A percentile compares a stretch with the other conserved stretches of the same genome.
Evolutionary conservation across 2,329 filamentous ascomycete species (phyloP).

Genomic region (Gliomastix tumulicola): DNA sequence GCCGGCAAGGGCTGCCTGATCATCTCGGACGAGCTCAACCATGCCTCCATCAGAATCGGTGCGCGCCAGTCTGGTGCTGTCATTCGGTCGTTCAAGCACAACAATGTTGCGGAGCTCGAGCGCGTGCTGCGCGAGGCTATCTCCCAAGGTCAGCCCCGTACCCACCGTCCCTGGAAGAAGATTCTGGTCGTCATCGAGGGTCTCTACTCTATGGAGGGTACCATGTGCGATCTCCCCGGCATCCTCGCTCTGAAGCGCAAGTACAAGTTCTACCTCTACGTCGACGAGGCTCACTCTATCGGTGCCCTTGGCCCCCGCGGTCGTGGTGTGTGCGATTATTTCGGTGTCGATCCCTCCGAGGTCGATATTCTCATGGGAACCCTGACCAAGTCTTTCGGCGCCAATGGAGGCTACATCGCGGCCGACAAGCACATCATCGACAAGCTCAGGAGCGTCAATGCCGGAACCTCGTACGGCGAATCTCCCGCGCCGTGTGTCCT

Average conservation of each 20-base stretch:
- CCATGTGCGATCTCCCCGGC: conserved; percentile 95
- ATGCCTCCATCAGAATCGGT: conserved; percentile 94
- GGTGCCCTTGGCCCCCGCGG: conserved; percentile 85
- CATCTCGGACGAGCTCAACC: conserved; percentile 95
- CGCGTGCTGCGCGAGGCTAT: conserved; percentile 83
- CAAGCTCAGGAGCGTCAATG: conserved; percentile 80
- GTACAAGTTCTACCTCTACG: conserved; percentile 95
- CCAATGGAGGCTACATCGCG: conserved; percentile 93
- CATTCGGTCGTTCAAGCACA: conserved; percentile 96
- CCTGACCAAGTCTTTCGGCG: conserved; percentile 95
- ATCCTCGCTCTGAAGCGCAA: conserved; percentile 81
- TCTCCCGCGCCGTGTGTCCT: conserved; percentile 81
- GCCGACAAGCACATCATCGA: conserved; percentile 87
- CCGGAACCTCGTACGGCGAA: conserved; percentile 81
- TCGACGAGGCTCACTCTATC: conserved; percentile 95
- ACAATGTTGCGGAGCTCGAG: conserved; percentile 87
- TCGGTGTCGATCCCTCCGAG: conserved; percentile 78
- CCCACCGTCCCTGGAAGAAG: conserved; percentile 99
- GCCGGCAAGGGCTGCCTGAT: conserved; percentile 90
- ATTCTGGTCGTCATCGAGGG: conserved; percentile 95
- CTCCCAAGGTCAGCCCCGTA: conserved; percentile 92
- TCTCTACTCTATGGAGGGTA: conserved; percentile 98
- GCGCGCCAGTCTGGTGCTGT: conserved; percentile 90
- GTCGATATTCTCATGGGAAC: conserved; percentile 98
- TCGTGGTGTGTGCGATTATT: conserved; percentile 95